These are phyloP conservation scores for Babesia ovata DNA, from an alignment of 169 alveolate genomes.

Conservation along the genomic window DNA sequence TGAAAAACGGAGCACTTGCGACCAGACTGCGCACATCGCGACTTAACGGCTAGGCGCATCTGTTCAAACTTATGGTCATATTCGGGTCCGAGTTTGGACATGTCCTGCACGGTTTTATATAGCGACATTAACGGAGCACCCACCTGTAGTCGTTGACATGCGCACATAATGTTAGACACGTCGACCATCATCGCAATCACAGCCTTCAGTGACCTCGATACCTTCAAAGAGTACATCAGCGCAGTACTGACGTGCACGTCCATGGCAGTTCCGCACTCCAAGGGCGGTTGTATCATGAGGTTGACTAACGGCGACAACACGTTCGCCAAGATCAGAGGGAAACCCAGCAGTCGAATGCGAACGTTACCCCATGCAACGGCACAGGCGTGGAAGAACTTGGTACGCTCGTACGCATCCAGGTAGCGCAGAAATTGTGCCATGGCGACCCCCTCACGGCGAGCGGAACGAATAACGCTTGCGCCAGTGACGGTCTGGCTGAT, in stretches of 20 bases:
- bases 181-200: slow-evolving; percentile 46
- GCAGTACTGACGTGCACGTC: slow-evolving; percentile 54
- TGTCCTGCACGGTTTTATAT: neutral
- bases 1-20: too few relatives aligned
- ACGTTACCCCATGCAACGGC: slow-evolving; percentile 65
- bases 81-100: slow-evolving; percentile 5
- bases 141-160: slow-evolving; percentile 65
- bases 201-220: slow-evolving; percentile 44
- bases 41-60: neutral
- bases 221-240: slow-evolving; percentile 54
- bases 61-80: slow-evolving; percentile 7
- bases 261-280: slow-evolving; percentile 8
- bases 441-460: slow-evolving; percentile 33
- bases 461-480: slow-evolving; percentile 50
- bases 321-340: slow-evolving; percentile 54
- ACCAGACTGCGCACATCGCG: neutral
- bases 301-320: slow-evolving; percentile 49
- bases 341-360: slow-evolving; percentile 46
- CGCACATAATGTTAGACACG: slow-evolving; percentile 57
- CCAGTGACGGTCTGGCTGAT: slow-evolving; percentile 60
- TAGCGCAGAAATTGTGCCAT: slow-evolving; percentile 50
- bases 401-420: slow-evolving; percentile 49
- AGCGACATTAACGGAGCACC: neutral
- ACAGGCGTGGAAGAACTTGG: slow-evolving; percentile 41
- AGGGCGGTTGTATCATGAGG: neutral